Evolutionary conservation across 1,284 basidiomycete species (phyloP).

Genomic region (Pseudozyma hubeiensis): DNA sequence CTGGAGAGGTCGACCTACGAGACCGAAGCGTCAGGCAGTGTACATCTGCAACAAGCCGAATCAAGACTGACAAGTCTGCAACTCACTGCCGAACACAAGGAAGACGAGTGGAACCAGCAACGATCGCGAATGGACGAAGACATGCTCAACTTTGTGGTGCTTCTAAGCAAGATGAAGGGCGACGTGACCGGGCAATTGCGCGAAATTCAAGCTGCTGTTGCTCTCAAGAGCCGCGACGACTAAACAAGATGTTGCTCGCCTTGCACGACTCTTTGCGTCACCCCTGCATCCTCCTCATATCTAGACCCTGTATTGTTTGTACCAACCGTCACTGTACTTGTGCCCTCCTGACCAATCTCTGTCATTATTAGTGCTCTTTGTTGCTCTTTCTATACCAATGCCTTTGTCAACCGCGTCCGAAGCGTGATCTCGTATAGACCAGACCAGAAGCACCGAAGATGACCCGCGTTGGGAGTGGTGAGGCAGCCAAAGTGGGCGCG

Average conservation of each 20-base stretch:
- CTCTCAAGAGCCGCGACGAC: constrained; percentile 53
- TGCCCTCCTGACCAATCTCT: not conserved
- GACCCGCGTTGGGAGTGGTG: too few species aligned
- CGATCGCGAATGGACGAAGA: constrained; percentile 52
- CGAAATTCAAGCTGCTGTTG: constrained; percentile 50
- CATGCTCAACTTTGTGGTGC: constrained; percentile 53
- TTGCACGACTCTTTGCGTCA: not conserved
- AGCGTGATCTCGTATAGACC: not conserved
- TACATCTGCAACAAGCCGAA: constrained; percentile 49
- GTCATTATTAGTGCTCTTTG: not conserved
- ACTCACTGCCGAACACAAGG: constrained; percentile 48
- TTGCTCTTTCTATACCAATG: constrained; percentile 10
- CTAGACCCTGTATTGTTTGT: constrained; percentile 4
- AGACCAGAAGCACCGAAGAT: too few species aligned
- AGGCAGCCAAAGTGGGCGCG: too few species aligned
- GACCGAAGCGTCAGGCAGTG: constrained; percentile 44
- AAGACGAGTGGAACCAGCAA: constrained; percentile 48
- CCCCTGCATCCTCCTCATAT: not conserved
- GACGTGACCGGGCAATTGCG: constrained; percentile 46
- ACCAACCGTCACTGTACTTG: constrained; percentile 3
- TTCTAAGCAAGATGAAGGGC: constrained; percentile 55
- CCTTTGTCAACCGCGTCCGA: not conserved
- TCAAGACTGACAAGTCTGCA: constrained; percentile 45
- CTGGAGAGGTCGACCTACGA: constrained; percentile 50
- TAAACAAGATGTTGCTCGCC: constrained; percentile 5